Conservation (phyloP, 2,329 filamentous ascomycete genomes). For the Pyrenophora teres region DNA sequence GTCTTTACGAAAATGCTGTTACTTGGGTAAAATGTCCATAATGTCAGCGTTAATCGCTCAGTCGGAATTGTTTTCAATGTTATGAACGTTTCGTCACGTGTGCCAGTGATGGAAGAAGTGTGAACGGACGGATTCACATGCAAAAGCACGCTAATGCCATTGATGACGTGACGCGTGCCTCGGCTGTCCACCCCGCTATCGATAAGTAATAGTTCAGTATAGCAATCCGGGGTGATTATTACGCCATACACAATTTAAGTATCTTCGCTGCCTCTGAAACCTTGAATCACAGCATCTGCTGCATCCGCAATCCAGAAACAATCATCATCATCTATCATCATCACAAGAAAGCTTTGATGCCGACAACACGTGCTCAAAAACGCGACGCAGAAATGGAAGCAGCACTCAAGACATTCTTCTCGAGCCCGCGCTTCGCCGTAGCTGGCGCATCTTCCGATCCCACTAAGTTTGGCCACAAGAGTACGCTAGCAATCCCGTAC, state of each 20-base stretch:
- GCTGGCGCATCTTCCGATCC: conserved; percentile 86
- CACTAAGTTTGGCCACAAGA: conserved; percentile 85
- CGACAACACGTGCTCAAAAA: conserved; percentile 33
- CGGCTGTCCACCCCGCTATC: background rate
- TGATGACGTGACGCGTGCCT: conserved; percentile 3
- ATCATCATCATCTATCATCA: no score
- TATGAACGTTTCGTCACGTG: no score
- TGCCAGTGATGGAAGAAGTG: no score
- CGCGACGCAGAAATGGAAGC: conserved; percentile 61
- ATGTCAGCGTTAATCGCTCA: no score
- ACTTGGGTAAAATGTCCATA: no score
- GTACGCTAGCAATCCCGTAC: conserved; percentile 52
- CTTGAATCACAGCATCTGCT: no score
- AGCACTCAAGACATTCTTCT: conserved; percentile 78
- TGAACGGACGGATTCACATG: background rate
- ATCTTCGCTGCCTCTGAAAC: no score
- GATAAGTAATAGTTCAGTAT: background rate
- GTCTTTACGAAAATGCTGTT: no score
- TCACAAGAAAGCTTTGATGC: conserved; percentile 11
- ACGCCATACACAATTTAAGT: no score
- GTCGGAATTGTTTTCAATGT: no score
- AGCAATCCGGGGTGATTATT: no score
- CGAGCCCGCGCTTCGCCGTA: conserved; percentile 79
- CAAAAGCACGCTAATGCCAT: background rate
- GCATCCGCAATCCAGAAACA: no score